Evolutionary conservation across 805 yeast species (phyloP).

Genomic region (Candida fluviatilis): DNA sequence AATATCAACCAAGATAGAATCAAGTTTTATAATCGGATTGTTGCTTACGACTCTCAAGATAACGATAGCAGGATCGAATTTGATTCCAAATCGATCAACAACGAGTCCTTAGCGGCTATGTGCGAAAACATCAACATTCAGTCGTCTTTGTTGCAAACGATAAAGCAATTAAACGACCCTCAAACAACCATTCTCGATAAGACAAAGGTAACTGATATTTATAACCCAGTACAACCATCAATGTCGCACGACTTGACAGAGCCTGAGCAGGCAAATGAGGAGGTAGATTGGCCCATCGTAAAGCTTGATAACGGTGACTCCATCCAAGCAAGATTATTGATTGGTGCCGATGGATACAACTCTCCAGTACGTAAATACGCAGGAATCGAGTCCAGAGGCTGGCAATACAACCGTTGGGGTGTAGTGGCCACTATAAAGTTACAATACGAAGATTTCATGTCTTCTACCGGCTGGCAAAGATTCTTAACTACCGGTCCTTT

Average conservation of each 20-base stretch:
- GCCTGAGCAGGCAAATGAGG: conserved; percentile 15
- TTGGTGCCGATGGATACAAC: conserved; percentile 95
- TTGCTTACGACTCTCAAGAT: conserved; percentile 81
- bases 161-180: conserved; percentile 25
- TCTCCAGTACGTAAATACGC: conserved; percentile 87
- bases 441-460: conserved; percentile 59
- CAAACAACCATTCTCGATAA: conserved; percentile 50
- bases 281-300: conserved; percentile 71
- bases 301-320: conserved; percentile 59
- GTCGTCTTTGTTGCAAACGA: conserved; percentile 56
- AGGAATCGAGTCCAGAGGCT: conserved; percentile 81
- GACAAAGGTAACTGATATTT: conserved; percentile 61
- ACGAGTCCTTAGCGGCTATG: conserved; percentile 64
- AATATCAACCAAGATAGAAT: conserved; percentile 65
- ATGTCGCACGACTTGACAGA: conserved; percentile 15
- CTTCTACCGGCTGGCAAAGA: conserved; percentile 86
- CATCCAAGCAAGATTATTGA: conserved; percentile 66
- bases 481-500: conserved; percentile 89
- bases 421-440: conserved; percentile 85
- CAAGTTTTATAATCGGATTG: conserved; percentile 74
- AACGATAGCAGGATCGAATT: conserved; percentile 63
- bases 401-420: conserved; percentile 86
- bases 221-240: conserved; percentile 11
- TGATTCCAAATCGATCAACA: conserved; percentile 49
- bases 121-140: conserved; percentile 84